These are phyloP conservation scores for Cymbopogon flexuosus DNA, from an alignment of 202 grass and related monocot genomes.

Conservation along the genomic window DNA sequence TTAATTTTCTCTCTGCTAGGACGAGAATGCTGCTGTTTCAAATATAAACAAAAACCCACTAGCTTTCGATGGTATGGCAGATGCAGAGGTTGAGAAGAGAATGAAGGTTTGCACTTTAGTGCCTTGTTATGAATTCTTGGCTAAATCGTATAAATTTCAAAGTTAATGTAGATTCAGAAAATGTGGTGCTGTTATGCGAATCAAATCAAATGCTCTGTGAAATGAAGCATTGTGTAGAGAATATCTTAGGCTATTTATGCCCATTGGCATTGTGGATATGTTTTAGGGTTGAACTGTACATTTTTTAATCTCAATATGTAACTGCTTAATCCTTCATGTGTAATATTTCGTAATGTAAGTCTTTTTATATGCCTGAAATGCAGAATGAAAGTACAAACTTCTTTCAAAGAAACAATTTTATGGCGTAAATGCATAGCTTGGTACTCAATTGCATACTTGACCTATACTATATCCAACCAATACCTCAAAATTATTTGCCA, in stretches of 20 bases:
- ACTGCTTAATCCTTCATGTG: not conserved
- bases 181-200: not conserved
- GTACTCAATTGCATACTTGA: not conserved
- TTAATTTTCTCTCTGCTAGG: constrained; percentile 38
- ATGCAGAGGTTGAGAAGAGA: constrained; percentile 74
- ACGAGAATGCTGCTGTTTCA: constrained; percentile 44
- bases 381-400: not conserved
- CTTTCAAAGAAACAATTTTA: not conserved
- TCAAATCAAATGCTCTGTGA: not conserved
- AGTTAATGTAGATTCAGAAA: not conserved
- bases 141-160: not conserved
- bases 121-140: not conserved
- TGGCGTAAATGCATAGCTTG: constrained; percentile 4
- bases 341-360: not conserved
- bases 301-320: not conserved
- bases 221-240: not conserved
- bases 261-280: not conserved
- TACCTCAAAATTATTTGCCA: not conserved
- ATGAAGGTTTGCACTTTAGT: constrained; percentile 56
- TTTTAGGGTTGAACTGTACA: not conserved
- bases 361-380: not conserved
- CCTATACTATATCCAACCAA: not conserved
- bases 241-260: not conserved
- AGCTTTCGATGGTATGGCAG: constrained; percentile 68
- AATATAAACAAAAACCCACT: constrained; percentile 52